Base-by-base conservation (phyloP, 768 basidiomycete species). In the Cystofilobasidium capitatum region DNA sequence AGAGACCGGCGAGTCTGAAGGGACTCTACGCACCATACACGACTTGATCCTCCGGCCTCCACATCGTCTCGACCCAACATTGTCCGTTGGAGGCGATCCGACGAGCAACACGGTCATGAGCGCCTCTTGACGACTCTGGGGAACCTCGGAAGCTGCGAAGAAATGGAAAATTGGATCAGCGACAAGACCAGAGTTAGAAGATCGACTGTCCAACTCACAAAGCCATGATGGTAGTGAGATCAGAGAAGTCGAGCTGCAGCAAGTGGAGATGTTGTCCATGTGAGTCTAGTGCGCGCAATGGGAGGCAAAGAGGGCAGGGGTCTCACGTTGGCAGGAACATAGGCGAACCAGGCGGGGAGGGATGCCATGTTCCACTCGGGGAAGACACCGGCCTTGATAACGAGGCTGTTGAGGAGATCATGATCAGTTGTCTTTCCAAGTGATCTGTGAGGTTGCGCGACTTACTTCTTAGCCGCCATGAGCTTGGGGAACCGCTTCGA, bases 311-410 rank as follows among this genome's bases (percentile, higher is more conserved):
- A 4, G 42, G 16, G 26, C 37, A 40, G 16, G 33, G 39, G 26
- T 49, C 65, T 20, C 22, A 66, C 65, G 64, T 77, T 78, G 40
- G 75, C 73, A 6, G 77, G 77, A 7, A 78, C 76, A 69, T 78
- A 78, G 9, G 76, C 77, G 66, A 73, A 77, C 77, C 77, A 78
- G 61, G 76, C 74, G 7, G 77, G 77, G 47, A 78, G 69, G 6
- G 73, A 61, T 55, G 76, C 74, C 29, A 76, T 77, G 65, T 78
- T 78, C 77, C 77, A 78, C 63, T 78, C 77, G 24, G 76, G 77
- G 75, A 78, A 78, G 42, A 77, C 75, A 3, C 76, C 75, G 8
- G 77, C 73, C 63, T 78, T 78, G 73, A 78, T 73, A 59, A 78
- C 76, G 36, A 78, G 73, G 65, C 77, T 78, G 40, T 9, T 49